Conservation (phyloP, 768 basidiomycete species). For the Pleurotus giganteus region DNA sequence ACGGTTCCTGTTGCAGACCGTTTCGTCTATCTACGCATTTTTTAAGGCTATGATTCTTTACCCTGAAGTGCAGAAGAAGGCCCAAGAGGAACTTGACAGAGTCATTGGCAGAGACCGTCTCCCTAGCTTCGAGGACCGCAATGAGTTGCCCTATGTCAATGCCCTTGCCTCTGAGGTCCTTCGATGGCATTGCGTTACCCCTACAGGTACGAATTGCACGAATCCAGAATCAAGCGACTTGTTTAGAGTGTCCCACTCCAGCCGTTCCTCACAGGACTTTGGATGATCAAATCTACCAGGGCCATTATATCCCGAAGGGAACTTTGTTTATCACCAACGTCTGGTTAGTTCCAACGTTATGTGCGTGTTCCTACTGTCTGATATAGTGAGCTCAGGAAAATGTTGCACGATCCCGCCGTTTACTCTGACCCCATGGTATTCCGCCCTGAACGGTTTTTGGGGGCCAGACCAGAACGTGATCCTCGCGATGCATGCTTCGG, state of each 20-base stretch:
- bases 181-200: neutral
- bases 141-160: constrained; percentile 1
- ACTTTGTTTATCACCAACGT: constrained; percentile 19
- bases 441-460: constrained; percentile 30
- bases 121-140: constrained; percentile 2
- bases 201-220: neutral
- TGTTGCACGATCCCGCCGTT: constrained; percentile 27
- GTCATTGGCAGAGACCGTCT: constrained; percentile 5
- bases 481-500: constrained; percentile 21
- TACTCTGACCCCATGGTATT: constrained; percentile 30
- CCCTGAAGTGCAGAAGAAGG: constrained; percentile 9
- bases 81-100: constrained; percentile 2
- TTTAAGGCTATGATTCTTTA: constrained; percentile 1
- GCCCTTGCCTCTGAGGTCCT: neutral
- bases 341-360: constrained; percentile 13
- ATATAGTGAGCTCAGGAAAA: constrained; percentile 19
- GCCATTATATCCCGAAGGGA: constrained; percentile 31
- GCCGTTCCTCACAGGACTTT: constrained; percentile 24
- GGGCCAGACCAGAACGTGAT: constrained; percentile 13
- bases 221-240: too few relatives aligned
- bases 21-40: constrained; percentile 4
- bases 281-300: constrained; percentile 28
- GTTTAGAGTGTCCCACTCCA: constrained; percentile 1
- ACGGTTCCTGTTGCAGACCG: neutral
- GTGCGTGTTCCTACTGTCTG: neutral